phyloP scores from a whole-genome alignment of 345 rosid species.

The Syzygium aqueum region DNA sequence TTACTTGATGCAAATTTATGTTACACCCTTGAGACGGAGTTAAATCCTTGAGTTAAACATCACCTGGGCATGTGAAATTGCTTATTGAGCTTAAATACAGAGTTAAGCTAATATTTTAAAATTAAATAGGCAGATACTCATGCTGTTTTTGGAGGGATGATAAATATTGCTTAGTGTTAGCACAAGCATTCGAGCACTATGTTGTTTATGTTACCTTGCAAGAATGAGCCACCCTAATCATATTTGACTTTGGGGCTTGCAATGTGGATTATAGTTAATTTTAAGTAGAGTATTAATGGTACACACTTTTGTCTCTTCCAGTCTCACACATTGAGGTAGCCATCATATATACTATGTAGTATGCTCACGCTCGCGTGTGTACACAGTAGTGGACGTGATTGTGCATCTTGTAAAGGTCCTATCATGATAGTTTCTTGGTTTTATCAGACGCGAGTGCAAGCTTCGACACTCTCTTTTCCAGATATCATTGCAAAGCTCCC shows the following conservation, averaged over 20 bases:
- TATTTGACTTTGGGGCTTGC: background rate
- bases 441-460: constrained; percentile 89
- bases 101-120: background rate
- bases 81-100: background rate
- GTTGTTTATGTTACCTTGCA: background rate
- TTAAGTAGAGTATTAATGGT: background rate
- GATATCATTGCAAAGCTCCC: constrained; percentile 88
- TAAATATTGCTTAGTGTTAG: background rate
- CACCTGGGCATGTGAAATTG: background rate
- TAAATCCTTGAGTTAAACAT: background rate
- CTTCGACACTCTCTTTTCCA: constrained; percentile 76
- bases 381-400: background rate
- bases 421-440: background rate
- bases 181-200: background rate
- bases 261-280: background rate
- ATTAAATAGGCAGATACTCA: background rate
- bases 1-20: background rate
- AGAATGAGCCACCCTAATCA: background rate
- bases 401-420: background rate
- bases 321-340: background rate
- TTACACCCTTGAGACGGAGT: background rate
- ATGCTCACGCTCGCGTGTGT: background rate
- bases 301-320: background rate
- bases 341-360: background rate
- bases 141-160: background rate